Conservation (phyloP, 2,329 filamentous ascomycete species). For the Leptosphaerulina australis region DNA sequence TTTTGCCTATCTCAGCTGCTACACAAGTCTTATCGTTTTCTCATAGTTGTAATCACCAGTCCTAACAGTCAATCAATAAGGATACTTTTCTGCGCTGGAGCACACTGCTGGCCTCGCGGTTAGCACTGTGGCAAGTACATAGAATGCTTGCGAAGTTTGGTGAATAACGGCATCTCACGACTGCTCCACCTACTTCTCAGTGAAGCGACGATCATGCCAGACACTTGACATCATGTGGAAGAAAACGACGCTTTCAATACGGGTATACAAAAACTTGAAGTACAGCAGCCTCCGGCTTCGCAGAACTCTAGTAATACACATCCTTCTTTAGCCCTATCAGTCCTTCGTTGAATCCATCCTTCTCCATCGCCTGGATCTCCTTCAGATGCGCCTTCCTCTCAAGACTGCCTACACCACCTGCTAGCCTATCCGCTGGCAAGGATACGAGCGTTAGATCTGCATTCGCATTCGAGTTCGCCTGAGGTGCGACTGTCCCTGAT, state of each 20-base stretch:
- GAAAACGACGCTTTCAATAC: slow-evolving; percentile 47
- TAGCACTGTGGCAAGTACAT: too few relatives aligned
- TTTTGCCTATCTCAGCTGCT: too few relatives aligned
- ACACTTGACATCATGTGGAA: too few relatives aligned
- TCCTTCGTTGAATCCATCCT: slow-evolving; percentile 35
- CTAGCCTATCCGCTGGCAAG: slow-evolving; percentile 20
- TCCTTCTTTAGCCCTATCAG: slow-evolving; percentile 43
- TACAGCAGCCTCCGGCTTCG: not conserved
- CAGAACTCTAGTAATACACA: slow-evolving; percentile 30
- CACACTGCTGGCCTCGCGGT: too few relatives aligned
- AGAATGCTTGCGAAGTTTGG: too few relatives aligned
- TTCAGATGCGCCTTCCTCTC: slow-evolving; percentile 28
- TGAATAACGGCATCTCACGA: too few relatives aligned
- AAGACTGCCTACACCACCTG: slow-evolving; percentile 34
- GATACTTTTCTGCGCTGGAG: too few relatives aligned
- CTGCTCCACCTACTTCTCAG: too few relatives aligned
- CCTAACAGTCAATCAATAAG: too few relatives aligned
- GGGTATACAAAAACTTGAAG: slow-evolving; percentile 18
- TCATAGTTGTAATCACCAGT: too few relatives aligned
- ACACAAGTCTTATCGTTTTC: too few relatives aligned
- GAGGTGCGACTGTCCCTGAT: slow-evolving; percentile 10
- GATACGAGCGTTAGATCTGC: slow-evolving; percentile 5
- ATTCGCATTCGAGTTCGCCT: not conserved
- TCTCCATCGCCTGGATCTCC: slow-evolving; percentile 33
- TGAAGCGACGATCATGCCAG: too few relatives aligned